Base-by-base conservation (phyloP, 495 filamentous ascomycete genomes). In the Aspergillus leporis region DNA sequence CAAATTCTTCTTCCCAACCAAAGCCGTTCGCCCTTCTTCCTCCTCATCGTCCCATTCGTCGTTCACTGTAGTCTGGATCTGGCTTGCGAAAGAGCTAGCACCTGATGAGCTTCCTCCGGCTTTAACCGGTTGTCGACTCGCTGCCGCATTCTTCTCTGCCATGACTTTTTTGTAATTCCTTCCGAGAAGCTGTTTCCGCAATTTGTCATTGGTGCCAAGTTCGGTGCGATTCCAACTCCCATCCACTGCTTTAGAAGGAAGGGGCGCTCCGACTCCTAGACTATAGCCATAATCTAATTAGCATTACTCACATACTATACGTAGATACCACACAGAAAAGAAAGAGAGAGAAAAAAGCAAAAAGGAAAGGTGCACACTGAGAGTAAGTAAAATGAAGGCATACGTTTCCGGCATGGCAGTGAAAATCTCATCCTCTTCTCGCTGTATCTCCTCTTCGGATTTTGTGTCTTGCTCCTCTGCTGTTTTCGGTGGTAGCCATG, bases 1-100 rank as follows among this genome's bases (percentile, higher is more conserved):
- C 13, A 25, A 9, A 4, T 55, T 68, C 66, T 81, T 83, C 52
- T 63, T 73, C 38, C 74, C 81, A 51, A 85, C 81, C 40, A 84
- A 64, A 49, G 80, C 78, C 23, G 82, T 77, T 57, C 86, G 72
- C n/a, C 87, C 85, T 53, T 80, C 74, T 22, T 88, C 85, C 28
- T 89, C 85, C 43, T 86, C 85, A 51, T 82, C 78, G 46, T 74
- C 74, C 14, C 78, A 78, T 5, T 72, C 78, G 2, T 70, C 61
- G 12, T 62, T 68, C 22, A 34, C 63, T 53, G 19, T 23, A 47
- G 43, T 47, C 12, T 47, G 43, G 7, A 23, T 23, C 12, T 5
- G 43, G 13, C 13, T 47, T 10, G 43, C 10, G 23, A 19, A 2
- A 7, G 21, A 23, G 19, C 19, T 9, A 14, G 43, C 21, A 23